Evolutionary conservation across 441 rosid species (phyloP).

Genomic region (Pelargonium australe): DNA sequence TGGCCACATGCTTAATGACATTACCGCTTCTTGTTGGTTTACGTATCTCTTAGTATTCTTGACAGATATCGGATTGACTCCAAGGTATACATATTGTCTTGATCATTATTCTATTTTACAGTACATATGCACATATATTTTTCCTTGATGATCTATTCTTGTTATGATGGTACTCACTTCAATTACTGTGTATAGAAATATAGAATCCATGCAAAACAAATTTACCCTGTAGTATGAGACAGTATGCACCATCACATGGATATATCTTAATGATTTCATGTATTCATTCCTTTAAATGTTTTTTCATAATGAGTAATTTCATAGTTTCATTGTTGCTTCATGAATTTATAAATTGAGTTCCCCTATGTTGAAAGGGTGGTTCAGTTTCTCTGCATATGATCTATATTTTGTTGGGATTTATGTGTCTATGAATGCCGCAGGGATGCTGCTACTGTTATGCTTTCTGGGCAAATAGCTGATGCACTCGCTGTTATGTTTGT

Average conservation of each 20-base stretch:
- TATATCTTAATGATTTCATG: background rate
- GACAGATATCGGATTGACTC: conserved; percentile 79
- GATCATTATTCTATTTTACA: background rate
- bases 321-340: background rate
- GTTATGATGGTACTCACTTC: too few relatives aligned
- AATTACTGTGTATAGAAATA: too few relatives aligned
- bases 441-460: conserved; percentile 87
- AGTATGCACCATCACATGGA: background rate
- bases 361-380: background rate
- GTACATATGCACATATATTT: background rate
- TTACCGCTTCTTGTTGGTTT: conserved; percentile 96
- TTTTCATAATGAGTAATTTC: background rate
- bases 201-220: too few relatives aligned
- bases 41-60: conserved; percentile 82
- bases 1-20: conserved; percentile 96
- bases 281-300: background rate
- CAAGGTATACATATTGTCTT: conserved; percentile 36
- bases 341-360: background rate
- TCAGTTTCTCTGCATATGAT: background rate
- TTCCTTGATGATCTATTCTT: too few relatives aligned
- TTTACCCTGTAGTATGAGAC: background rate
- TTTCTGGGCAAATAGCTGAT: conserved; percentile 93
- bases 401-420: background rate
- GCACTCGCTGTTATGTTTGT: conserved; percentile 69
- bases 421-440: conserved; percentile 29